Evolutionary conservation across 1,139 yeast genomes (phyloP).

Genomic region (Sugiyamaella japonica): DNA sequence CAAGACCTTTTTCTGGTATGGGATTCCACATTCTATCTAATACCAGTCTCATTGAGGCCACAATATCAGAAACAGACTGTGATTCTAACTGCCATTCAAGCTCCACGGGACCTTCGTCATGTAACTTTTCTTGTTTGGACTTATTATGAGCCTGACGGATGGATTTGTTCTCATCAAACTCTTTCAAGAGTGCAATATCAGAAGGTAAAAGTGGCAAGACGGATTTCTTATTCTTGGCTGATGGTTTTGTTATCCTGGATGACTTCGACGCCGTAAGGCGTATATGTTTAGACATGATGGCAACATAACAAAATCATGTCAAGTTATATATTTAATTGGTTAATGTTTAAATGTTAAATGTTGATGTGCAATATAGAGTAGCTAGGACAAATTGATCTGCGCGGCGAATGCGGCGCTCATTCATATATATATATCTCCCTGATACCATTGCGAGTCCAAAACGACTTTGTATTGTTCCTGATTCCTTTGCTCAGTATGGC

Average conservation of each 20-base stretch:
- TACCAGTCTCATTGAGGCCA: conserved; percentile 29
- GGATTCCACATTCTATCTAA: conserved; percentile 35
- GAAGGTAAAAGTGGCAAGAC: conserved; percentile 35
- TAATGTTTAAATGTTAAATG: not conserved
- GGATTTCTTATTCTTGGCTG: conserved; percentile 13
- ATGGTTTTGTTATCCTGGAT: conserved; percentile 16
- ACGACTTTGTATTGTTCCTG: no score
- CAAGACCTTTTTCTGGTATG: conserved; percentile 37
- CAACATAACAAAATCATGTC: no score
- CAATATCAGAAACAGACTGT: conserved; percentile 22
- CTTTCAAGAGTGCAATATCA: conserved; percentile 32
- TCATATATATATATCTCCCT: not conserved
- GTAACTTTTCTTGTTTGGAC: conserved; percentile 31
- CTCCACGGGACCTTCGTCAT: conserved; percentile 28
- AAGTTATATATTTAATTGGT: no score
- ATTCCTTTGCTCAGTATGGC: no score
- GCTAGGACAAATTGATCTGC: not conserved
- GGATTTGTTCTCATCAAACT: conserved; percentile 34
- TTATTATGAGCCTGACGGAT: conserved; percentile 24
- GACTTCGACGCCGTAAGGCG: conserved; percentile 44
- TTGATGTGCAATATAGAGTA: not conserved
- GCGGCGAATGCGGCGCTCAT: not conserved
- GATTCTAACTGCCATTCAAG: conserved; percentile 27
- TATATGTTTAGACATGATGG: conserved; percentile 31
- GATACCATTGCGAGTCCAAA: no score